Evolutionary conservation across 2,329 filamentous ascomycete genomes (phyloP).

Genomic region (Sphaerulina populicola): DNA sequence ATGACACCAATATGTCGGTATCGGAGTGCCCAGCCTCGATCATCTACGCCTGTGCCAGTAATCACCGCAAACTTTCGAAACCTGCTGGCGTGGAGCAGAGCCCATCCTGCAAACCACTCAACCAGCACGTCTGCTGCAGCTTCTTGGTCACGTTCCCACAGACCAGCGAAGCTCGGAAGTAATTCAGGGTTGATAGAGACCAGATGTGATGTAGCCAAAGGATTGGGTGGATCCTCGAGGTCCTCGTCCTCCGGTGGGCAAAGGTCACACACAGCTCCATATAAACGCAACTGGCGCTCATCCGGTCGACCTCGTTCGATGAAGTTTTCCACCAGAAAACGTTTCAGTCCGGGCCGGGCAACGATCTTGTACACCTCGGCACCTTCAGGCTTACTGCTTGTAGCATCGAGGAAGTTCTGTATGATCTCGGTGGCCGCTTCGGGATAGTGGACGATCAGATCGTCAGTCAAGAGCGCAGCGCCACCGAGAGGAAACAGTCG

Average conservation of each 20-base stretch:
- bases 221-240: slow-evolving; percentile 11
- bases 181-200: slow-evolving; percentile 22
- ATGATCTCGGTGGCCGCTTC: slow-evolving; percentile 33
- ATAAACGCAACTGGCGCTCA: slow-evolving; percentile 16
- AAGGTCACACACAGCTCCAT: slow-evolving; percentile 22
- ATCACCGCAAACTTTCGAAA: slow-evolving; percentile 28
- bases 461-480: slow-evolving; percentile 39
- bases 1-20: slow-evolving; percentile 26
- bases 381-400: slow-evolving; percentile 24
- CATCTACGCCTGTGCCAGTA: slow-evolving; percentile 13
- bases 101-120: slow-evolving; percentile 31
- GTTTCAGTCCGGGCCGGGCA: slow-evolving; percentile 25
- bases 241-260: slow-evolving; percentile 24
- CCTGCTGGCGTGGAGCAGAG: slow-evolving; percentile 16
- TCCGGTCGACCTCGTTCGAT: slow-evolving; percentile 12
- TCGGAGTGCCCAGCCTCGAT: slow-evolving; percentile 23
- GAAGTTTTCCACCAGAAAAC: slow-evolving; percentile 20
- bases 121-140: slow-evolving; percentile 28
- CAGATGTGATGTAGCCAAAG: slow-evolving; percentile 16
- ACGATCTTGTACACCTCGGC: slow-evolving; percentile 23
- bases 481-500: slow-evolving; percentile 35
- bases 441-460: slow-evolving; percentile 36
- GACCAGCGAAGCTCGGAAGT: slow-evolving; percentile 20
- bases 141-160: slow-evolving; percentile 23
- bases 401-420: slow-evolving; percentile 30